These are phyloP conservation scores for Citrus reticulata DNA, from an alignment of 345 rosid genomes.

Conservation along the genomic window DNA sequence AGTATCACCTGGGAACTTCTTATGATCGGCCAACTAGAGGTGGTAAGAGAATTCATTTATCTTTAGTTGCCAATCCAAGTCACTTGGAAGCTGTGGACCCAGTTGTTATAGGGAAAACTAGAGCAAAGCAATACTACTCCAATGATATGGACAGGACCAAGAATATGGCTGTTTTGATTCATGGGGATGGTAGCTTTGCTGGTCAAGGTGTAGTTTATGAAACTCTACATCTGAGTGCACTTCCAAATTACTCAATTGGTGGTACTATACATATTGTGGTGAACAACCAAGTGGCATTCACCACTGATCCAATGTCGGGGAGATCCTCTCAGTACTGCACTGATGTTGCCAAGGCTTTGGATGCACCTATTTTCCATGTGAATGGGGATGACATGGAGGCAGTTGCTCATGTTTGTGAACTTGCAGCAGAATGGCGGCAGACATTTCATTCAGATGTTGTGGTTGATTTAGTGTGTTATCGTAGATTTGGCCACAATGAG, in stretches of 20 bases:
- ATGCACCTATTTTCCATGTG: constrained; percentile 80
- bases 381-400: constrained; percentile 82
- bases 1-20: constrained; percentile 83
- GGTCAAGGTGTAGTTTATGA: constrained; percentile 91
- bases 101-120: constrained; percentile 77
- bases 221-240: constrained; percentile 86
- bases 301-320: constrained; percentile 75
- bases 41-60: constrained; percentile 78
- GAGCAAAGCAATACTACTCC: constrained; percentile 79
- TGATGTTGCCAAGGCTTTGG: constrained; percentile 82
- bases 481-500: constrained; percentile 82
- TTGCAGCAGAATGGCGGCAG: constrained; percentile 90
- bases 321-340: constrained; percentile 87
- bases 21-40: constrained; percentile 89
- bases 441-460: constrained; percentile 81
- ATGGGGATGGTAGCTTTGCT: constrained; percentile 91
- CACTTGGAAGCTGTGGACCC: constrained; percentile 91
- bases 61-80: constrained; percentile 87
- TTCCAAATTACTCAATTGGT: constrained; percentile 73
- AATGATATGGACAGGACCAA: constrained; percentile 59
- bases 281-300: constrained; percentile 87
- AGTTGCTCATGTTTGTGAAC: constrained; percentile 72
- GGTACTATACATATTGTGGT: constrained; percentile 85
- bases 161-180: constrained; percentile 75
- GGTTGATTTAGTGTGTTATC: constrained; percentile 76